These are phyloP conservation scores for Phoma sp. DNA, from an alignment of 2,329 filamentous ascomycete genomes.

Conservation along the genomic window DNA sequence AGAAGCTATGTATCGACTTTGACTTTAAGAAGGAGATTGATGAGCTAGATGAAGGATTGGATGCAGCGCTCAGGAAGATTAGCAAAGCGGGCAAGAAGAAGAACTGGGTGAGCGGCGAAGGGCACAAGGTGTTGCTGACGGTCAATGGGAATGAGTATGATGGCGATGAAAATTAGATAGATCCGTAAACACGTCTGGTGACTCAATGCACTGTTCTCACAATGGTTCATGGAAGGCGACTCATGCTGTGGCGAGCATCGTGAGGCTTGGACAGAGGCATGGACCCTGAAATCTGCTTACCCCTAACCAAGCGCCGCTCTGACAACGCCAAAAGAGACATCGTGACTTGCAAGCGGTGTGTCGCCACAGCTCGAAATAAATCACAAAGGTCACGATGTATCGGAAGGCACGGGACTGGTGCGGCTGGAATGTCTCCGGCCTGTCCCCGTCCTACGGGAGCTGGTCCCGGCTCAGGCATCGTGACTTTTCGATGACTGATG, in stretches of 20 bases:
- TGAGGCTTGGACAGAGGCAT: not conserved
- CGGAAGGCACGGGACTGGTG: not conserved
- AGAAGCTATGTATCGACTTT: slow-evolving; percentile 41
- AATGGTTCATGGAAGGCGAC: not conserved
- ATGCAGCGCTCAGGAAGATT: slow-evolving; percentile 39
- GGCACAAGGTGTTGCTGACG: slow-evolving; percentile 39
- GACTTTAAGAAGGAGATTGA: slow-evolving; percentile 33
- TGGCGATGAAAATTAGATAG: slow-evolving; percentile 19
- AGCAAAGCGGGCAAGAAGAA: slow-evolving; percentile 52
- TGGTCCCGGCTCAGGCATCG: slow-evolving; percentile 3
- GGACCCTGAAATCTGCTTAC: slow-evolving; percentile 11
- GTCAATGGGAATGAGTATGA: slow-evolving; percentile 37
- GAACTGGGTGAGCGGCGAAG: slow-evolving; percentile 43
- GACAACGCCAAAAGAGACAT: slow-evolving; percentile 23
- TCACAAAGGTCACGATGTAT: slow-evolving; percentile 11
- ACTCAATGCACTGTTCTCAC: slow-evolving; percentile 6
- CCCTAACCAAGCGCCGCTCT: no score
- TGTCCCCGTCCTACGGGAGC: not conserved
- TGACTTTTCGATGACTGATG: slow-evolving; percentile 9
- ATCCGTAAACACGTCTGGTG: not conserved
- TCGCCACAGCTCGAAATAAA: slow-evolving; percentile 17
- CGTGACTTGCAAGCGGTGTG: slow-evolving; percentile 41
- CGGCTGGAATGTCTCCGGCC: slow-evolving; percentile 4
- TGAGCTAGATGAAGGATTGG: slow-evolving; percentile 43
- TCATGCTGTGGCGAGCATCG: slow-evolving; percentile 19